Conservation (phyloP, 768 basidiomycete genomes). For the Serendipita sp. region DNA sequence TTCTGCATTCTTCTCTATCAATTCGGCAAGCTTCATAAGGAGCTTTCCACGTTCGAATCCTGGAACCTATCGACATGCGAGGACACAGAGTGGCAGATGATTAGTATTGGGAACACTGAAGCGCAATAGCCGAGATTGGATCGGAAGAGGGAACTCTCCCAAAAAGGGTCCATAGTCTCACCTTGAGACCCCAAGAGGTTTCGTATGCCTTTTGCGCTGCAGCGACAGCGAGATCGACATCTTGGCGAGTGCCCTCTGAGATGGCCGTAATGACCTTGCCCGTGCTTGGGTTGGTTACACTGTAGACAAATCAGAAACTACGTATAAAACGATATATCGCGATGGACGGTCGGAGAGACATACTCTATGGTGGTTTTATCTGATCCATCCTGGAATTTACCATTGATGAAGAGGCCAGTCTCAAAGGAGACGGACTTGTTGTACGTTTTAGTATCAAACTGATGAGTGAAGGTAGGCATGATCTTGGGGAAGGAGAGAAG, state of each 20-base stretch:
- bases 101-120: background rate
- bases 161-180: background rate
- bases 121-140: background rate
- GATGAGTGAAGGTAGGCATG: slow-evolving; percentile 12
- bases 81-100: background rate
- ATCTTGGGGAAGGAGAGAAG: background rate
- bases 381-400: slow-evolving; percentile 50
- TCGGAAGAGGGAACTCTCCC: slow-evolving; percentile 13
- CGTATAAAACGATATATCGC: background rate
- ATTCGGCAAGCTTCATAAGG: slow-evolving; percentile 72
- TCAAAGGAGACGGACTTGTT: slow-evolving; percentile 48
- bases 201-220: slow-evolving; percentile 72
- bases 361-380: slow-evolving; percentile 39
- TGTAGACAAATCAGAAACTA: slow-evolving; percentile 8
- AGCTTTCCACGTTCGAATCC: slow-evolving; percentile 66
- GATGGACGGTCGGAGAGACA: slow-evolving; percentile 13
- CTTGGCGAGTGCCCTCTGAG: slow-evolving; percentile 27
- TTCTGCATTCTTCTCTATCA: slow-evolving; percentile 74
- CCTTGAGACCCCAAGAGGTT: slow-evolving; percentile 75
- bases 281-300: slow-evolving; percentile 21
- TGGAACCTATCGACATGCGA: slow-evolving; percentile 27
- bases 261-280: slow-evolving; percentile 18
- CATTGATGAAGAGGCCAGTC: slow-evolving; percentile 84
- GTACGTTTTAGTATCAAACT: slow-evolving; percentile 37
- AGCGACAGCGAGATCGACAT: slow-evolving; percentile 70